A percentile compares a stretch with the other conserved stretches of the same genome.
These are phyloP conservation scores for Apiospora arundinis DNA, from an alignment of 2,329 filamentous ascomycete species.

Conservation along the genomic window DNA sequence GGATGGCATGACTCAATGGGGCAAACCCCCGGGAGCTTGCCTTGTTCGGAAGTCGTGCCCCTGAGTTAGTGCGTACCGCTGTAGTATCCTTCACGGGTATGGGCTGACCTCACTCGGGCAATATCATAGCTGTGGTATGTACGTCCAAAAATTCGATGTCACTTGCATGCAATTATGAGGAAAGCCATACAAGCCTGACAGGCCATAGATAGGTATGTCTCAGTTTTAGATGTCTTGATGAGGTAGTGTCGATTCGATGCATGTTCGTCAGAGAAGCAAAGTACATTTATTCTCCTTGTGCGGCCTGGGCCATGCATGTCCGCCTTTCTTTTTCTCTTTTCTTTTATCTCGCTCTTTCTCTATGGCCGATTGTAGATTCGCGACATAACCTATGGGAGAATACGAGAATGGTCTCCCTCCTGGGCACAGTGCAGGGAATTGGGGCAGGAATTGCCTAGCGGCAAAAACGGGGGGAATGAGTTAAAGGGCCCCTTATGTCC, in stretches of 20 bases:
- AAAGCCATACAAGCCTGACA: not conserved
- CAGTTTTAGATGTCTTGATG: not conserved
- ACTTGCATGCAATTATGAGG: not conserved
- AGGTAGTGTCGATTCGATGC: not conserved
- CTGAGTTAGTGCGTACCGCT: not conserved
- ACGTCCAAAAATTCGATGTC: not conserved
- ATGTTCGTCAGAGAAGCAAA: not conserved
- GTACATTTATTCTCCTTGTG: not conserved
- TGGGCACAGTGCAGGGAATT: not conserved
- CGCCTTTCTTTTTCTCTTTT: not conserved
- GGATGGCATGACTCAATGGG: conserved; percentile 13
- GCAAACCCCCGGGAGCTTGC: not conserved
- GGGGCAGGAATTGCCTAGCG: conserved; percentile 11
- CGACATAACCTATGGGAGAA: conserved; percentile 8
- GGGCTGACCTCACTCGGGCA: not conserved
- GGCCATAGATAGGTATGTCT: not conserved
- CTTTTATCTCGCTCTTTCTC: not conserved
- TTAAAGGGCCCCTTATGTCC: conserved; percentile 2
- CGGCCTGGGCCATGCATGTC: not conserved
- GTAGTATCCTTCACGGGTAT: not conserved
- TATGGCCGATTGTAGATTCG: not conserved
- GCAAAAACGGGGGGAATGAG: conserved; percentile 7
- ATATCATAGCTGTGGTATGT: no score
- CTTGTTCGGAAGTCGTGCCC: not conserved
- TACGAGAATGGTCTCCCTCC: conserved; percentile 13